Conservation (phyloP, 495 filamentous ascomycete species). For the Xylaria sp. region DNA sequence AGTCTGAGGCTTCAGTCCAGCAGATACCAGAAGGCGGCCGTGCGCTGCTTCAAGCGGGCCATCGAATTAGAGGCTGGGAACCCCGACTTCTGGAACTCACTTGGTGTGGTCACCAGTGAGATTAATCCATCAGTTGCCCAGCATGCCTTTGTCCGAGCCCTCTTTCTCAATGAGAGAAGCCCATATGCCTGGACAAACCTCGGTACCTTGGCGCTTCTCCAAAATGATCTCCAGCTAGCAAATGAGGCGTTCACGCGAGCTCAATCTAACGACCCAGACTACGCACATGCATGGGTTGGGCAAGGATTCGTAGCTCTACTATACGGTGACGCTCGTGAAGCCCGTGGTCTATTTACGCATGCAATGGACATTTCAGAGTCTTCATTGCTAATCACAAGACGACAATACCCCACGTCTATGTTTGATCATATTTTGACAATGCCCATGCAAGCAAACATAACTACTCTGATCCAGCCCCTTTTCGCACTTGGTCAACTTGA, state of each 20-base stretch:
- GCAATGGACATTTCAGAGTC: constrained; percentile 90
- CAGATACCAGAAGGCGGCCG: constrained; percentile 78
- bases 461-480: constrained; percentile 69
- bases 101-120: constrained; percentile 85
- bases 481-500: constrained; percentile 87
- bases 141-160: constrained; percentile 89
- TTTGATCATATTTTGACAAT: constrained; percentile 77
- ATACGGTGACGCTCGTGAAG: constrained; percentile 75
- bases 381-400: constrained; percentile 71
- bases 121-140: constrained; percentile 89
- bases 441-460: constrained; percentile 62
- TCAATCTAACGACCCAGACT: constrained; percentile 93
- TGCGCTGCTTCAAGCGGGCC: constrained; percentile 93
- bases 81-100: constrained; percentile 95
- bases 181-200: constrained; percentile 89
- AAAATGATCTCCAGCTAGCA: constrained; percentile 81
- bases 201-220: constrained; percentile 82
- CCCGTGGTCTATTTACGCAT: constrained; percentile 87
- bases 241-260: constrained; percentile 88
- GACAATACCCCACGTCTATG: constrained; percentile 75
- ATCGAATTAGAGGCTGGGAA: constrained; percentile 97
- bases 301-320: constrained; percentile 85
- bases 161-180: constrained; percentile 89
- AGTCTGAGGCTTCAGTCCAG: constrained; percentile 57
- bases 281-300: constrained; percentile 90